Evolutionary conservation across 2,329 filamentous ascomycete species (phyloP).

Genomic region (Clonostachys chloroleuca): DNA sequence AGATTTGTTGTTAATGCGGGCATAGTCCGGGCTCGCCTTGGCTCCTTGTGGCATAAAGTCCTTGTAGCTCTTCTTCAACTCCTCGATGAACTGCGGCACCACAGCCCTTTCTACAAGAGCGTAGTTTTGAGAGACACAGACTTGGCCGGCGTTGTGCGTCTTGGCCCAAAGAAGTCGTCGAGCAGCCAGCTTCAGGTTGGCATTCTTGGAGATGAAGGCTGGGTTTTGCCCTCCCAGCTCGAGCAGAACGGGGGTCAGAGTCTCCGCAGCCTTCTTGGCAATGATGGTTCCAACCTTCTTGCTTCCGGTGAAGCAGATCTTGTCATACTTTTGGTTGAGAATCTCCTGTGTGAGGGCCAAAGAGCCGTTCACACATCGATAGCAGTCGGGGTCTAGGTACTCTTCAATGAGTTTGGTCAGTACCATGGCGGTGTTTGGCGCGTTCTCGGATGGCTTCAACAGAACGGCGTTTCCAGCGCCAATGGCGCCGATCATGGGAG

Average conservation of each 20-base stretch:
- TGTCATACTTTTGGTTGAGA: slow-evolving; percentile 90
- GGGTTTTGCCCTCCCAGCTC: slow-evolving; percentile 93
- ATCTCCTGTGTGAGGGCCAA: slow-evolving; percentile 77
- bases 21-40: slow-evolving; percentile 72
- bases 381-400: slow-evolving; percentile 73
- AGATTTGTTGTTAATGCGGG: slow-evolving; percentile 73
- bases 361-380: slow-evolving; percentile 74
- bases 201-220: slow-evolving; percentile 82
- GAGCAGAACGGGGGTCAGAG: slow-evolving; percentile 80
- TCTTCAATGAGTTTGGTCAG: slow-evolving; percentile 74
- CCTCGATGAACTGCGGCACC: slow-evolving; percentile 65
- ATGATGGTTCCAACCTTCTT: slow-evolving; percentile 79
- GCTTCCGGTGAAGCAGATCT: slow-evolving; percentile 94
- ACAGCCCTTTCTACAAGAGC: slow-evolving; percentile 75
- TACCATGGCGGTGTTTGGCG: slow-evolving; percentile 72
- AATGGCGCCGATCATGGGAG: slow-evolving; percentile 83
- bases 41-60: slow-evolving; percentile 83
- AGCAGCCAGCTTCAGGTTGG: slow-evolving; percentile 76
- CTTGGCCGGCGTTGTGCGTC: slow-evolving; percentile 78
- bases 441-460: slow-evolving; percentile 84
- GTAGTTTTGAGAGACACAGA: slow-evolving; percentile 93
- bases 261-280: slow-evolving; percentile 82
- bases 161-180: slow-evolving; percentile 87
- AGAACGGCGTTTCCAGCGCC: slow-evolving; percentile 86
- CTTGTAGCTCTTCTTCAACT: slow-evolving; percentile 66